Conservation (phyloP, 2,329 filamentous ascomycete genomes). For the Phoma sp. region DNA sequence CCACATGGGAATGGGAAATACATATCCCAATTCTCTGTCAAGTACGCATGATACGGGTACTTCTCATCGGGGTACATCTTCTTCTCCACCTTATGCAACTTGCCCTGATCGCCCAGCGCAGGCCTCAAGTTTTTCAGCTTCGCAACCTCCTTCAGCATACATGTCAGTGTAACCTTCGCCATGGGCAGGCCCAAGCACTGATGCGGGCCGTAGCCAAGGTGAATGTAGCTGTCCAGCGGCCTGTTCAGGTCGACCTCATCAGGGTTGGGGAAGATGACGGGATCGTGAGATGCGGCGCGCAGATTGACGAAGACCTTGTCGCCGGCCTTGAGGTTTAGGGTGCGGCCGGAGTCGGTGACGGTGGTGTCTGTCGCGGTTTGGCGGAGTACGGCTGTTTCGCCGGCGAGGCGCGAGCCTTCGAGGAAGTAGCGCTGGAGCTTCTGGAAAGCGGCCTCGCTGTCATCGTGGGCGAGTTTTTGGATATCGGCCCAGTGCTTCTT, state of each 20-base stretch:
- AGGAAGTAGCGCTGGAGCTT: conserved; percentile 60
- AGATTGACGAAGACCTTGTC: conserved; percentile 55
- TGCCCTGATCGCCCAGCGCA: conserved; percentile 49
- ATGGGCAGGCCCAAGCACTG: conserved; percentile 55
- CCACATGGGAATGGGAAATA: conserved; percentile 57
- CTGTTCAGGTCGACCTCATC: conserved; percentile 49
- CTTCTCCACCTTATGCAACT: conserved; percentile 54
- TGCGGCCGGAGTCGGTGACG: conserved; percentile 43
- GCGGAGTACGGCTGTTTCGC: conserved; percentile 54
- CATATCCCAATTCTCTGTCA: conserved; percentile 58
- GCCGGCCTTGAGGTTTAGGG: conserved; percentile 44
- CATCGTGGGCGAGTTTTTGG: conserved; percentile 54
- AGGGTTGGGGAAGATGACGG: conserved; percentile 52
- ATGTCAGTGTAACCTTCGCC: conserved; percentile 53
- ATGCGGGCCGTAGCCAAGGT: conserved; percentile 54
- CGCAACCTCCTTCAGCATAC: conserved; percentile 56
- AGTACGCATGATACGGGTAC: conserved; percentile 53
- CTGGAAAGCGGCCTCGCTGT: conserved; percentile 54
- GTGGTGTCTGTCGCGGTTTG: conserved; percentile 42
- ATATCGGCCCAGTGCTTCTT: conserved; percentile 58
- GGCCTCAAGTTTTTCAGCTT: conserved; percentile 49
- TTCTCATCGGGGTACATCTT: conserved; percentile 33
- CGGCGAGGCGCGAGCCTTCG: conserved; percentile 54
- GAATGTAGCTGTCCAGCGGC: conserved; percentile 53
- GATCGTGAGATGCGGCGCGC: conserved; percentile 52